These are phyloP conservation scores for Phycomyces nitens DNA, from an alignment of 192 early-diverging fungal genomes.

Conservation along the genomic window DNA sequence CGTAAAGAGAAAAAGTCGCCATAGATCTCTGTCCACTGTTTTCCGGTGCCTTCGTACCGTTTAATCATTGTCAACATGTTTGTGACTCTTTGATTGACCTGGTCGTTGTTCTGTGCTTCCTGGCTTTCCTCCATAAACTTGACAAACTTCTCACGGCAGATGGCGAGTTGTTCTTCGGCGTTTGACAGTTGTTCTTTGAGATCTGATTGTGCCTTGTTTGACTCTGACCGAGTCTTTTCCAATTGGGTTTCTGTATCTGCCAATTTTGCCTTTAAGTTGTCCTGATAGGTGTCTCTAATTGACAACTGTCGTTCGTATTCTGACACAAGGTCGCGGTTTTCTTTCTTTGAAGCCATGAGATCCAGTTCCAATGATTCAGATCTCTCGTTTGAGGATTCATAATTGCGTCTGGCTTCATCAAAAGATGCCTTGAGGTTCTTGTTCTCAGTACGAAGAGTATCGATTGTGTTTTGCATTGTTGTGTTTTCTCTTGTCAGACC, in stretches of 20 bases:
- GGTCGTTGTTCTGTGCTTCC: not conserved
- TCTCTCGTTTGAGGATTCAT: not conserved
- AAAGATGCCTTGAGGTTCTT: not conserved
- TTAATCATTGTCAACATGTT: not conserved
- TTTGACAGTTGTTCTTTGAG: not conserved
- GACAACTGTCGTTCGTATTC: not conserved
- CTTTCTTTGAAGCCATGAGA: not conserved
- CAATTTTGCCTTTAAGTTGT: not conserved
- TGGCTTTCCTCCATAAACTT: not conserved
- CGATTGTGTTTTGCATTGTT: not conserved
- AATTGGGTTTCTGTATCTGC: not conserved
- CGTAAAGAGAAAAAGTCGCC: not conserved
- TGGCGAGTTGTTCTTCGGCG: not conserved
- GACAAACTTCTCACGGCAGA: not conserved
- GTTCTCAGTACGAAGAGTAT: not conserved
- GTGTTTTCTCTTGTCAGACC: not conserved
- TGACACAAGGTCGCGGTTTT: not conserved
- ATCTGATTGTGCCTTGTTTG: not conserved
- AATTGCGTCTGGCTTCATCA: not conserved
- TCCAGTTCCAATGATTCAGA: not conserved
- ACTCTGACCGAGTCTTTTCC: not conserved
- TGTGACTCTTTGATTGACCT: not conserved
- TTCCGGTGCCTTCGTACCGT: not conserved
- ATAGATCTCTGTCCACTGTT: not conserved
- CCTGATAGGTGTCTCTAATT: not conserved